These are phyloP conservation scores for Talaromyces funiculosus DNA, from an alignment of 2,329 filamentous ascomycete species.

Conservation along the genomic window DNA sequence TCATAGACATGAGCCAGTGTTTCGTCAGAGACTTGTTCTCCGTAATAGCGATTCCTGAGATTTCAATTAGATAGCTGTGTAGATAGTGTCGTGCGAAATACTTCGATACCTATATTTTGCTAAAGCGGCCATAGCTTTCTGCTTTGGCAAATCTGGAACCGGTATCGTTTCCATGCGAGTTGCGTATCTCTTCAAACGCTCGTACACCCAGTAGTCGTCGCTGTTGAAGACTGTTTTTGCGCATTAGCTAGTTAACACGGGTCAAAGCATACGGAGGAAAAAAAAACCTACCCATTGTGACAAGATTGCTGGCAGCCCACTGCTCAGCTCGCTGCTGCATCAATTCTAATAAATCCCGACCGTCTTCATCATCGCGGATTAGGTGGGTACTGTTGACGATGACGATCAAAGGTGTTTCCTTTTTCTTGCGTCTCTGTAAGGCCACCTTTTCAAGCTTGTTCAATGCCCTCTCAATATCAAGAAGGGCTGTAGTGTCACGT, in stretches of 20 bases:
- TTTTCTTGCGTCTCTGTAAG: conserved; percentile 53
- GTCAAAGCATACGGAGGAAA: neutral
- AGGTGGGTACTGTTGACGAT: conserved; percentile 94
- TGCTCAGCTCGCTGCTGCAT: conserved; percentile 93
- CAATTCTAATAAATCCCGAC: conserved; percentile 86
- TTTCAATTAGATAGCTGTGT: neutral
- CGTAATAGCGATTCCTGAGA: conserved; percentile 63
- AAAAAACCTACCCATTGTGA: conserved; percentile 55
- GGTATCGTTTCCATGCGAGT: conserved; percentile 92
- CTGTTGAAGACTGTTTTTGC: conserved; percentile 70
- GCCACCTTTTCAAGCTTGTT: conserved; percentile 98
- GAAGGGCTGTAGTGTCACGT: conserved; percentile 79
- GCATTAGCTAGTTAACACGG: neutral
- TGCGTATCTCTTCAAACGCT: conserved; percentile 83
- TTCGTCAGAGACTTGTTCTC: conserved; percentile 49
- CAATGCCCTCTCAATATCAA: conserved; percentile 93
- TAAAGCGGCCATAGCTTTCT: conserved; percentile 69
- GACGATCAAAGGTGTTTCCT: conserved; percentile 70
- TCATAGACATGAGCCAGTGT: conserved; percentile 75
- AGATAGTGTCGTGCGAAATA: neutral
- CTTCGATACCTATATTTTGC: conserved; percentile 55
- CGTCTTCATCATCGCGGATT: conserved; percentile 83
- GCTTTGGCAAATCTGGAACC: conserved; percentile 74
- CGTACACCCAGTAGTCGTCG: conserved; percentile 98
- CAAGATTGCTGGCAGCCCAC: conserved; percentile 87